Base-by-base conservation (phyloP, 2,329 filamentous ascomycete genomes). In the Diaporthe longicolla region DNA sequence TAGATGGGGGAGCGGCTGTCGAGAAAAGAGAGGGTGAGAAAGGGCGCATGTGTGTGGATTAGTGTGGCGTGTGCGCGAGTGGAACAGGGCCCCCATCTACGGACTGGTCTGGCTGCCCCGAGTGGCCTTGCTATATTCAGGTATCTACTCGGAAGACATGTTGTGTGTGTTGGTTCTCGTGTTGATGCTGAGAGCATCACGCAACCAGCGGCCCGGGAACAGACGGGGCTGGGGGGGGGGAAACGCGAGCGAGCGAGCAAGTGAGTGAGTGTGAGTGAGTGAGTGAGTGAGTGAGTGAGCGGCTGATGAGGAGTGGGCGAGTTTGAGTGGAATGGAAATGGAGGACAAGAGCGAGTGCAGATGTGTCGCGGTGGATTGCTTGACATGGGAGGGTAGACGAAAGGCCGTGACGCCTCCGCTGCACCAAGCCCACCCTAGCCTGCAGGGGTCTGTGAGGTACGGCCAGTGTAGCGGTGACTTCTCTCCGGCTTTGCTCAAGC, bases 321-420 rank as follows among this genome's bases (percentile, higher is more conserved):
- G 58, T 43, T 43, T 21, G 63, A 54, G 32, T 52, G 52, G 58
- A 71, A 61, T 59, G 70, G 57, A 71, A 71, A 54, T 71, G 70
- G 55, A 48, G 59, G 59, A 63, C 59, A 26, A 61, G 58, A 50
- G 69, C 63, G 59, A 73, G 69, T 73, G 71, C 59, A 69, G 70
- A 74, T 54, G 71, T 71, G 71, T 73, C 68, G 61, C 71, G 65
- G 73, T 73, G 73, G 71, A 63, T 71, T 72, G 72, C 45, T 73
- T 54, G 66, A 73, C 69, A 68, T 57, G 73, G 66, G 50, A 71
- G 70, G 57, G 70, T 21, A 71, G 70, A 71, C 70, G 57, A 55
- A 48, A 71, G 71, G 50, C 71, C 66, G 59, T 74, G 70, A 69
- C 73, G 70, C 70, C 70, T 72, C 73, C 73, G 71, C 73, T 75